Percentiles rank a stretch among this genome's conserved stretches.
These are phyloP conservation scores for Trichoderma erinaceum DNA, from an alignment of 495 filamentous ascomycete genomes.

Conservation along the genomic window DNA sequence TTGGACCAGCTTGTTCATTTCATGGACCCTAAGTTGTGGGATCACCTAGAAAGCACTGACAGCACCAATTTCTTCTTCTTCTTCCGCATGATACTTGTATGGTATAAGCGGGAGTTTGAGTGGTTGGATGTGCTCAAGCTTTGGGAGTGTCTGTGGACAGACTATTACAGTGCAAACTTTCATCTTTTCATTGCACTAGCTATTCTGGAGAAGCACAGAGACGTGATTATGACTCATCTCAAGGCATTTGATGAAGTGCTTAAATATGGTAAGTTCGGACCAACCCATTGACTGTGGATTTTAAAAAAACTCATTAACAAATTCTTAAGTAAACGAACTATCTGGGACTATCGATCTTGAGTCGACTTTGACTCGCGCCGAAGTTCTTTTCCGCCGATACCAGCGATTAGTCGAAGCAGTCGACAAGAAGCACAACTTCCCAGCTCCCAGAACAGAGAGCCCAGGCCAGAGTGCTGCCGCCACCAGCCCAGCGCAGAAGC, in stretches of 20 bases:
- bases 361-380: constrained; percentile 76
- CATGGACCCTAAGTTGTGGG: constrained; percentile 90
- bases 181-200: constrained; percentile 92
- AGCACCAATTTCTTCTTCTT: constrained; percentile 99
- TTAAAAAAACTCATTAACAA: neutral
- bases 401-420: constrained; percentile 79
- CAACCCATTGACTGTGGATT: constrained; percentile 2
- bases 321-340: constrained; percentile 75
- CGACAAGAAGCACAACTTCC: constrained; percentile 81
- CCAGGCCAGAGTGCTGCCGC: neutral
- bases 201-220: constrained; percentile 90
- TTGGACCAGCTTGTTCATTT: constrained; percentile 91
- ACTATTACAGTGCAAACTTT: constrained; percentile 79
- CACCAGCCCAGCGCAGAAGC: constrained; percentile 7
- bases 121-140: constrained; percentile 81
- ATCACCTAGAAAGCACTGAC: constrained; percentile 82
- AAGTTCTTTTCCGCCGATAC: constrained; percentile 82
- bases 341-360: constrained; percentile 86
- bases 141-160: constrained; percentile 95
- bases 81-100: constrained; percentile 96
- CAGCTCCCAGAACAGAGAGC: constrained; percentile 30
- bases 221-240: constrained; percentile 90
- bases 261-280: constrained; percentile 70
- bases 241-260: constrained; percentile 94
- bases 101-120: constrained; percentile 95